A percentile compares a stretch with the other conserved stretches of the same genome.
Evolutionary conservation across 2,329 filamentous ascomycete genomes (phyloP).

Genomic region (Colletotrichum aenigma): DNA sequence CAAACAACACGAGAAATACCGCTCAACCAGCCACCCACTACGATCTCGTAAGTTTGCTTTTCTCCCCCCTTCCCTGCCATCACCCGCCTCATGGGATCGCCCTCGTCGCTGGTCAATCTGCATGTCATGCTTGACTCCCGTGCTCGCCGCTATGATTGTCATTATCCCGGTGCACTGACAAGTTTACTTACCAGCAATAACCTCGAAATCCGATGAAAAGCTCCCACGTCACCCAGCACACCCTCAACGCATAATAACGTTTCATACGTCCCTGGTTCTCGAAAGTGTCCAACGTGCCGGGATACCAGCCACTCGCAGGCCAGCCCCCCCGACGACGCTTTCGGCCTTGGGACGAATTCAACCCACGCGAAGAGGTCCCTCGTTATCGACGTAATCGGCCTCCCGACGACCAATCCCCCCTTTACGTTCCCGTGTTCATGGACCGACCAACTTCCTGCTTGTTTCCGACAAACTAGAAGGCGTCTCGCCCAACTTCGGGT

Average conservation of each 20-base stretch:
- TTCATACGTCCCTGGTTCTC: constrained; percentile 24
- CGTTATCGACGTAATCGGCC: constrained; percentile 8
- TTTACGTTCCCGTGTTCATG: constrained; percentile 28
- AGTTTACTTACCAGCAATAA: background rate
- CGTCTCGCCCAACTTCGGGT: background rate
- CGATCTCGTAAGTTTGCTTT: background rate
- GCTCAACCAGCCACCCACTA: background rate
- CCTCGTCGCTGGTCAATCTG: background rate
- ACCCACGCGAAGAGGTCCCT: background rate
- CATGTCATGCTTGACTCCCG: constrained; percentile 11
- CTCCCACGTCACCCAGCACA: constrained; percentile 11
- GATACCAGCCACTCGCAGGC: background rate
- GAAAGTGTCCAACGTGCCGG: constrained; percentile 12
- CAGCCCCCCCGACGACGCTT: background rate
- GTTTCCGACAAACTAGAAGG: constrained; percentile 8
- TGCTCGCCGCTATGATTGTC: constrained; percentile 4
- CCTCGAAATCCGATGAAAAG: constrained; percentile 16
- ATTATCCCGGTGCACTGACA: constrained; percentile 19
- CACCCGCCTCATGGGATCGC: background rate
- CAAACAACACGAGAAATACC: background rate
- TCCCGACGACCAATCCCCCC: background rate
- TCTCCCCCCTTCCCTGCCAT: background rate
- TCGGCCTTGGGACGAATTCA: constrained; percentile 14
- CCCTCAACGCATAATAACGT: constrained; percentile 28
- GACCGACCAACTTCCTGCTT: constrained; percentile 26